Evolutionary conservation across 1,139 yeast species (phyloP).

Genomic region (Kodamaea anthophila): DNA sequence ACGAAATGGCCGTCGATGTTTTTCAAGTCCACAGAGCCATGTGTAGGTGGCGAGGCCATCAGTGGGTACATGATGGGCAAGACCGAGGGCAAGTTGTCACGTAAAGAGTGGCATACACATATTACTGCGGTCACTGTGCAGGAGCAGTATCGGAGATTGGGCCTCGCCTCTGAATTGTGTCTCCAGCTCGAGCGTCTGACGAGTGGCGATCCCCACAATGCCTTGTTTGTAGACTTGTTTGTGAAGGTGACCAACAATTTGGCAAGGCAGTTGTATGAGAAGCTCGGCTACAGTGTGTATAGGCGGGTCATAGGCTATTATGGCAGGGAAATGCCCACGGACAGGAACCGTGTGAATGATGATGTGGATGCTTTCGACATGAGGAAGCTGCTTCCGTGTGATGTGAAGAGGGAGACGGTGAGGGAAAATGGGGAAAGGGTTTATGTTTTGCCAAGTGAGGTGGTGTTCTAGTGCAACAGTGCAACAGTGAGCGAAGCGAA

Average conservation of each 20-base stretch:
- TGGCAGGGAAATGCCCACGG: constrained; percentile 44
- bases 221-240: constrained; percentile 83
- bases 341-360: constrained; percentile 45
- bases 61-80: constrained; percentile 94
- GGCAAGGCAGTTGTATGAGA: constrained; percentile 78
- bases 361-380: constrained; percentile 86
- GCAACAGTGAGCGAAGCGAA: too few relatives aligned
- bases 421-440: constrained; percentile 53
- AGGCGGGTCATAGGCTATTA: constrained; percentile 91
- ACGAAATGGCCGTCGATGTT: constrained; percentile 84
- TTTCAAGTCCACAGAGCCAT: constrained; percentile 51
- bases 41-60: constrained; percentile 24
- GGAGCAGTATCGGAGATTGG: constrained; percentile 75
- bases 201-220: constrained; percentile 57
- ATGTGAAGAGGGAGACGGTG: constrained; percentile 42
- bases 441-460: constrained; percentile 59
- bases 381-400: constrained; percentile 62
- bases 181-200: constrained; percentile 66
- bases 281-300: constrained; percentile 77
- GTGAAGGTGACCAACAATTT: constrained; percentile 79
- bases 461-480: constrained; percentile 29
- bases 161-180: constrained; percentile 77
- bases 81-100: constrained; percentile 67
- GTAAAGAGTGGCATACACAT: constrained; percentile 90
- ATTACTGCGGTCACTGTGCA: constrained; percentile 94